Evolutionary conservation across 208 protist species (phyloP).

Genomic region (Leishmania martiniquensis): DNA sequence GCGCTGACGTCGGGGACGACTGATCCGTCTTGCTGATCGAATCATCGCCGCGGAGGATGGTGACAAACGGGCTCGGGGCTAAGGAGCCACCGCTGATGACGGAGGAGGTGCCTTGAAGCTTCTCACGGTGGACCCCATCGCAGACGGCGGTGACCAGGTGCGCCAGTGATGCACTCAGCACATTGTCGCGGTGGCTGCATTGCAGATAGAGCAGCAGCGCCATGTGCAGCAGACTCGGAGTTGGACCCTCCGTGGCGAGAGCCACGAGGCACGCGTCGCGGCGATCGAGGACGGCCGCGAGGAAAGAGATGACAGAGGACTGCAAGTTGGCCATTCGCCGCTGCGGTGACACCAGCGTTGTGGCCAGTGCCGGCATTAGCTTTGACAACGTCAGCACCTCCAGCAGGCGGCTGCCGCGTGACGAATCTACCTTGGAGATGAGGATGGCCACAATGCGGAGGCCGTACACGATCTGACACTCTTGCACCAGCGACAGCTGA

Average conservation of each 20-base stretch:
- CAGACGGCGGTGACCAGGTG: constrained; percentile 53
- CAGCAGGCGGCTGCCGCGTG: constrained; percentile 25
- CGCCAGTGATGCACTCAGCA: constrained; percentile 53
- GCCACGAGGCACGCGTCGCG: constrained; percentile 22
- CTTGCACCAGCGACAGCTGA: constrained; percentile 24
- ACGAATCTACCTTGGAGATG: constrained; percentile 32
- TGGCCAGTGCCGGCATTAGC: constrained; percentile 27
- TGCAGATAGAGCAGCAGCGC: constrained; percentile 47
- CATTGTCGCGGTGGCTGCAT: constrained; percentile 47
- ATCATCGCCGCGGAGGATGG: constrained; percentile 28
- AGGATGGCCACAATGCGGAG: constrained; percentile 41
- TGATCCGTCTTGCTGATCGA: constrained; percentile 32
- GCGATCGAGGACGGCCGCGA: constrained; percentile 38
- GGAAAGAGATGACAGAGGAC: constrained; percentile 48
- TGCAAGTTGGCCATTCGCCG: constrained; percentile 58
- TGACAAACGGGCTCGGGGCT: constrained; percentile 27
- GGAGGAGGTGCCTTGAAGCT: constrained; percentile 12
- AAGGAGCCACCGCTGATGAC: background rate
- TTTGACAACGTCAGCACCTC: constrained; percentile 33
- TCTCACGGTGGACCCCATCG: constrained; percentile 55
- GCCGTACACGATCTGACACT: constrained; percentile 49
- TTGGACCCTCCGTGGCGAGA: constrained; percentile 11
- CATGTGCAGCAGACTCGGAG: constrained; percentile 36
- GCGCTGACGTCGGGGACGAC: background rate
- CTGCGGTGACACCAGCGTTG: constrained; percentile 15